A percentile compares a stretch with the other conserved stretches of the same genome.
Conservation (phyloP, 1,139 yeast genomes). For the Saccharomycopsis hybrid region DNA sequence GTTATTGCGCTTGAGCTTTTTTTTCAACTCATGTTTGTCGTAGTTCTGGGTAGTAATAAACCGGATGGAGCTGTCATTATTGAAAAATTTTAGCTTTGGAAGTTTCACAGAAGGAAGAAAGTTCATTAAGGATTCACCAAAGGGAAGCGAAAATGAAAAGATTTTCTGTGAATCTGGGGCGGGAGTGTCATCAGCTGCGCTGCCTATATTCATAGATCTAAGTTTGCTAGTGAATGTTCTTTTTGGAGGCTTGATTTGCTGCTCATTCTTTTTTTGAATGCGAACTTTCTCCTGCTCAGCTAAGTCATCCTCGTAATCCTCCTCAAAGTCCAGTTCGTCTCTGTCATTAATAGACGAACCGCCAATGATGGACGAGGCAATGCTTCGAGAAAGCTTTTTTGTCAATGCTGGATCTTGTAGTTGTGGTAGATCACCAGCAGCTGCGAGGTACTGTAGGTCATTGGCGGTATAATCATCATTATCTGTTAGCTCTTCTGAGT, state of each 20-base stretch:
- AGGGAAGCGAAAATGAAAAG: conserved; percentile 39
- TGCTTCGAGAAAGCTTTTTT: conserved; percentile 5
- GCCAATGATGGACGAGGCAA: conserved; percentile 27
- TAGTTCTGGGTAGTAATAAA: conserved; percentile 31
- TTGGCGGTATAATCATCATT: too few species aligned
- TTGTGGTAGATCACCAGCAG: too few species aligned
- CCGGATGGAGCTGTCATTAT: conserved; percentile 23
- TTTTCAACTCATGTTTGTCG: conserved; percentile 34
- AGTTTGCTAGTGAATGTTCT: conserved; percentile 1
- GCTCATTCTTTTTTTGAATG: too few species aligned
- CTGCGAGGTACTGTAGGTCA: too few species aligned
- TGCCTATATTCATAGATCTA: conserved; percentile 17
- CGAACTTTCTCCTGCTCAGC: neutral
- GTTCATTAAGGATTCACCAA: conserved; percentile 32
- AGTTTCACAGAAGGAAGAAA: conserved; percentile 24
- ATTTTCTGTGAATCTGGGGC: conserved; percentile 29
- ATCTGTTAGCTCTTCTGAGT: too few species aligned
- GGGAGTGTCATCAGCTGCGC: neutral
- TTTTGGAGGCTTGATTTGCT: conserved; percentile 12
- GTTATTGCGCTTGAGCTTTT: conserved; percentile 48
- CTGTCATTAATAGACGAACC: conserved; percentile 24
- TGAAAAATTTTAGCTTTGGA: conserved; percentile 24
- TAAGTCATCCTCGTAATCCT: conserved; percentile 1
- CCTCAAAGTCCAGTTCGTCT: conserved; percentile 5
- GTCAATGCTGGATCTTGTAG: neutral